These are phyloP conservation scores for Russula ochroleuca DNA, from an alignment of 768 basidiomycete species.

Conservation along the genomic window DNA sequence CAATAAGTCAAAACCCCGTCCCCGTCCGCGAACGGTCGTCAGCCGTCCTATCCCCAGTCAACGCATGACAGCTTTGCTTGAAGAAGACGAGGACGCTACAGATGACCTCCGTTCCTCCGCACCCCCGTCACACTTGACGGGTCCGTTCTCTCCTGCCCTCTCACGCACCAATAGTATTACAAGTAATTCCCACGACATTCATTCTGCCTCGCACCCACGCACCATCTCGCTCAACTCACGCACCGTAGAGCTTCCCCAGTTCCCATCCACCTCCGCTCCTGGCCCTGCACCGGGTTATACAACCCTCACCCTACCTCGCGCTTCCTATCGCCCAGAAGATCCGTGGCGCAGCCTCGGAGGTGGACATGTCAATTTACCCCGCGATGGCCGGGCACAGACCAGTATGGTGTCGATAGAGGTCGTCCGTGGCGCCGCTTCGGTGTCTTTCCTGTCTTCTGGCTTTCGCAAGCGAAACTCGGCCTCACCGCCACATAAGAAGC, in stretches of 20 bases:
- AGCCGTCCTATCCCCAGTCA: constrained; percentile 28
- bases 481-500: constrained; percentile 12
- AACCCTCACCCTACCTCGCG: constrained; percentile 44
- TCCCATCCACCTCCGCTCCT: constrained; percentile 28
- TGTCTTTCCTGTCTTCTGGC: constrained; percentile 14
- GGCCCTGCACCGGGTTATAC: constrained; percentile 35
- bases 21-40: constrained; percentile 26
- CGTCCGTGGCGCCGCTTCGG: constrained; percentile 45
- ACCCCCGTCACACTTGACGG: constrained; percentile 1
- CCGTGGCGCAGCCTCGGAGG: constrained; percentile 38
- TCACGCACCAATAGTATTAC: constrained; percentile 6
- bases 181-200: constrained; percentile 11
- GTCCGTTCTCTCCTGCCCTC: constrained; percentile 29
- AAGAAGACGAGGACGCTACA: constrained; percentile 39
- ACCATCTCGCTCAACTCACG: constrained; percentile 21
- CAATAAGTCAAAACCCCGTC: constrained; percentile 18
- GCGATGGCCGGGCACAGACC: constrained; percentile 73
- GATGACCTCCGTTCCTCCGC: constrained; percentile 21
- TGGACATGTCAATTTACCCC: constrained; percentile 66
- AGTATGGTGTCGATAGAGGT: constrained; percentile 89
- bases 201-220: constrained; percentile 13
- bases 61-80: constrained; percentile 39
- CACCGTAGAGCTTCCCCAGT: constrained; percentile 35
- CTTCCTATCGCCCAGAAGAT: constrained; percentile 40
- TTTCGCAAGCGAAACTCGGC: constrained; percentile 21